Base-by-base conservation (phyloP, 1,284 basidiomycete genomes). In the Hypsizygus ulmarius region DNA sequence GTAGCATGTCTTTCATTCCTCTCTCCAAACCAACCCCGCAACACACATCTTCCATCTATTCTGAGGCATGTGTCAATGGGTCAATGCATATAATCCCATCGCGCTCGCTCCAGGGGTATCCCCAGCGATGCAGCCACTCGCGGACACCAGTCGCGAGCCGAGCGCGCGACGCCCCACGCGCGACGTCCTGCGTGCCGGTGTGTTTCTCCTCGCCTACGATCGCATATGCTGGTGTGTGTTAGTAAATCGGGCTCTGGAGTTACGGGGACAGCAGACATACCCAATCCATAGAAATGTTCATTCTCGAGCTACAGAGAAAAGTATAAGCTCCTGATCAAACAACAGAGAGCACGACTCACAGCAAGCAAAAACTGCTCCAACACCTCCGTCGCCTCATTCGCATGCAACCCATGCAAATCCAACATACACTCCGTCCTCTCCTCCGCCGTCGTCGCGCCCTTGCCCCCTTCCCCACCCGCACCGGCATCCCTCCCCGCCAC, bases 131-230 rank as follows among this genome's bases (percentile, higher is more conserved):
- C 39, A 97, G 70, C 82, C 89, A 96, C 63, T 93, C 90, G 57
- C 90, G 86, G 35, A 97, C 84, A 12, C 89, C 90, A 1, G 86
- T 79, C 3, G 85, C 89, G 9, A 98, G 75, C 9, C 93, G 84
- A 12, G 82, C 78, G 52, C 91, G 86, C 27, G 89, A 90, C 1
- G 90, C 81, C 30, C 93, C 90, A 41, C 92, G 80, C 10, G 76
- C 79, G 11, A 79, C 72, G 61, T 94, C 91, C 61, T 94, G 90
- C 25, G 83, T 88, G 2, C 91, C 94, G 1, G 91, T 93, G 64
- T 98, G 96, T 67, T 93, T 95, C 65, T 95, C 93, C 66, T 97
- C 93, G 8, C 97, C 96, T 3, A 98, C 91, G 28, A 98, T 79
- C 18, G 93, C 69, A 64, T 90, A 99, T 14, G 81, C 95, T 90